phyloP scores from a whole-genome alignment of 305 asterid species.

The Galium porrigens region DNA sequence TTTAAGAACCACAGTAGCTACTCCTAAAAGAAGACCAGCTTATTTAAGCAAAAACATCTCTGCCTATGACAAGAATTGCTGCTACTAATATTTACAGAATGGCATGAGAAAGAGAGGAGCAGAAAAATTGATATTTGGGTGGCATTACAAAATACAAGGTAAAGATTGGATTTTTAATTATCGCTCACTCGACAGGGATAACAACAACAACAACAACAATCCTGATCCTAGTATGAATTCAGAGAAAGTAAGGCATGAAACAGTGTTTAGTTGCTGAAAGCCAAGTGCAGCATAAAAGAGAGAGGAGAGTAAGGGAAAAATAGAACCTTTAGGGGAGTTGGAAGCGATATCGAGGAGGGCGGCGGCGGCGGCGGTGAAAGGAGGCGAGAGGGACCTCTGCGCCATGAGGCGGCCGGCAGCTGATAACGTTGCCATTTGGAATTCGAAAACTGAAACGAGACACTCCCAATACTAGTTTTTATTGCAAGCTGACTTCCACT shows the following conservation, averaged over 20 bases:
- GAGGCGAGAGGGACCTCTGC: conserved; percentile 32
- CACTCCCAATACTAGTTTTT: neutral
- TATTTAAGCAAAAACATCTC: neutral
- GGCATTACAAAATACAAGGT: neutral
- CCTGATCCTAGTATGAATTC: neutral
- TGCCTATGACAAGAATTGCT: neutral
- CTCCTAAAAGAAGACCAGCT: conserved; percentile 21
- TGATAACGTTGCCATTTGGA: conserved; percentile 5
- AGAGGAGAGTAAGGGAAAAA: neutral
- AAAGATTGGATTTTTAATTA: neutral
- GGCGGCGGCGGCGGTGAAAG: conserved; percentile 19
- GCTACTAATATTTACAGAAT: neutral
- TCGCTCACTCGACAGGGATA: neutral
- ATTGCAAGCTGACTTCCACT: neutral
- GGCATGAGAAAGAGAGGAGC: too few species aligned
- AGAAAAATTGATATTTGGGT: neutral
- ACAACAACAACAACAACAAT: neutral
- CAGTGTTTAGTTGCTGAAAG: neutral
- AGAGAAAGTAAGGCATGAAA: neutral
- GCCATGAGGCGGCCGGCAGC: conserved; percentile 28
- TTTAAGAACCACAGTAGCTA: conserved; percentile 81
- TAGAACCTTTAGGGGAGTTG: conserved; percentile 41
- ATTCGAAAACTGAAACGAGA: neutral
- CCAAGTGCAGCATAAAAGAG: neutral
- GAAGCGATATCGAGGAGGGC: conserved; percentile 55